Evolutionary conservation across 192 early-diverging fungal genomes (phyloP).

Genomic region (Lunasporangiospora selenospora): DNA sequence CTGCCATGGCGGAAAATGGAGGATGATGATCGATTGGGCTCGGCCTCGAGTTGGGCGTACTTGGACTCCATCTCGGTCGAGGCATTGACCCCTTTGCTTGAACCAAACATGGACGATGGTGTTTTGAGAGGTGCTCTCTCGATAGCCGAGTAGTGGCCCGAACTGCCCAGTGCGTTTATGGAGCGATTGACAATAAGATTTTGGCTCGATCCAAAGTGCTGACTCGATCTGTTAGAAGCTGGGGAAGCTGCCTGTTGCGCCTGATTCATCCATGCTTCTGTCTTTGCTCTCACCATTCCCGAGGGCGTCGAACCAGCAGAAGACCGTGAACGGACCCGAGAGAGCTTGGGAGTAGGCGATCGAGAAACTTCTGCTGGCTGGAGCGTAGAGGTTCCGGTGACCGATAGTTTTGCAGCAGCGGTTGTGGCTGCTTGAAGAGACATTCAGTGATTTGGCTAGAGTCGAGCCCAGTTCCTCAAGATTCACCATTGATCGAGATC

Average conservation of each 20-base stretch:
- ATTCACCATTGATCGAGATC: slow-evolving; percentile 4
- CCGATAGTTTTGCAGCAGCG: no score
- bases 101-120: no score
- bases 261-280: slow-evolving; percentile 39
- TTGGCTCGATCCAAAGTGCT: no score
- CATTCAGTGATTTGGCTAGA: no score
- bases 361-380: no score
- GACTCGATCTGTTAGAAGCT: neutral
- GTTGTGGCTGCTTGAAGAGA: no score
- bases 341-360: neutral
- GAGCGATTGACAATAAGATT: no score
- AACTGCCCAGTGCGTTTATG: no score
- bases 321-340: slow-evolving; percentile 25
- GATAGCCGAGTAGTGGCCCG: no score
- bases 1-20: slow-evolving; percentile 36
- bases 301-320: slow-evolving; percentile 10
- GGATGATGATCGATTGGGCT: slow-evolving; percentile 8
- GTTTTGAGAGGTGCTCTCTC: no score
- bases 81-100: no score
- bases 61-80: slow-evolving; percentile 4
- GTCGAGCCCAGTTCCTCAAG: neutral
- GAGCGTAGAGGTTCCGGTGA: no score
- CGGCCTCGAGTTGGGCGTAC: neutral
- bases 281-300: slow-evolving; percentile 26
- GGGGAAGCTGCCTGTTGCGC: slow-evolving; percentile 4